phyloP scores from a whole-genome alignment of 129 eudicot species.

The Flaveria linearis region DNA sequence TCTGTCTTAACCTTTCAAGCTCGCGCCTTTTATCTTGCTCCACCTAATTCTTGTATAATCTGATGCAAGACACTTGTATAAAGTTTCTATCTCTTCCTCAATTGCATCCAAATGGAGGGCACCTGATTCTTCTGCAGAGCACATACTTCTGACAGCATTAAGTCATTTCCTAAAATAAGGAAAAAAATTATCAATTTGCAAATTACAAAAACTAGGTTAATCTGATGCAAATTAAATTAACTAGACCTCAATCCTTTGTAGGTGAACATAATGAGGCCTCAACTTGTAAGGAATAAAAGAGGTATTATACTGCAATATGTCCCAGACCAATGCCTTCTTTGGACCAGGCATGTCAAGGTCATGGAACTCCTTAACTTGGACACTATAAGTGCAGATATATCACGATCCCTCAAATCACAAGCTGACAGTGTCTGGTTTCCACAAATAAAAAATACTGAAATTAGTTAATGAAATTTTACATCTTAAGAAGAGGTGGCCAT shows the following conservation, averaged over 20 bases:
- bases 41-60: too few species aligned
- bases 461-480: neutral
- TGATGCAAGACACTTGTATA: constrained; percentile 49
- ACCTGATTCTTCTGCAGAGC: constrained; percentile 48
- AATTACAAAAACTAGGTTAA: constrained; percentile 2
- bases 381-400: constrained; percentile 78
- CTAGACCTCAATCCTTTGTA: constrained; percentile 30
- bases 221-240: constrained; percentile 7
- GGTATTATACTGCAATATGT: constrained; percentile 69
- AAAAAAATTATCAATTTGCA: neutral
- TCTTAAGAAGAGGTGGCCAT: constrained; percentile 9
- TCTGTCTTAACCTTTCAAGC: too few species aligned
- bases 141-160: constrained; percentile 57
- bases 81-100: constrained; percentile 59
- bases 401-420: constrained; percentile 82
- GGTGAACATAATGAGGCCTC: constrained; percentile 22
- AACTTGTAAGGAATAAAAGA: constrained; percentile 25
- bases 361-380: constrained; percentile 92
- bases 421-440: constrained; percentile 82
- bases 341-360: constrained; percentile 86
- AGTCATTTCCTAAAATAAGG: constrained; percentile 63
- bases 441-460: constrained; percentile 10
- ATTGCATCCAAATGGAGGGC: constrained; percentile 53
- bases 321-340: constrained; percentile 66
- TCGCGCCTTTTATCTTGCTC: too few species aligned